Evolutionary conservation across 2,329 filamentous ascomycete species (phyloP), one percentile per base, ranked within the genome.

Genomic region (Tolypocladium nubicola): DNA sequence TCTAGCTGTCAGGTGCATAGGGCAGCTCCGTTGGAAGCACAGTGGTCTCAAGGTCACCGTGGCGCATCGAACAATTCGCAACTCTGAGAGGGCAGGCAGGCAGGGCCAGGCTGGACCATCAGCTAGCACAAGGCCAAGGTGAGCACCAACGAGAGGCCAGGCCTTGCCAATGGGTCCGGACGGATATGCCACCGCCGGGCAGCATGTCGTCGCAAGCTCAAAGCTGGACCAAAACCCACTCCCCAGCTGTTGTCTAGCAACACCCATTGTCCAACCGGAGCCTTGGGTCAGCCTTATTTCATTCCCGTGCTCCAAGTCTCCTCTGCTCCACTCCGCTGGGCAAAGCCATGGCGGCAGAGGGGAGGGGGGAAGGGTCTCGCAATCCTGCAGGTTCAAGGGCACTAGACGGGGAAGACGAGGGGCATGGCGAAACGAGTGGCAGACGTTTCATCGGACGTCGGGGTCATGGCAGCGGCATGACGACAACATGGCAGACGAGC

Each of bases 121-220:
- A 64, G 62, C 61, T 64, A 58, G 56, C 53, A 64, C 61, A 57
- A 59, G 57, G 57, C 56, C 43, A 37, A 21, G 13, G 41, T 35
- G 38, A 60, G 49, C 60, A 61, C 60, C 60, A 57, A 60, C 59
- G 58, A 59, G 57, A 59, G 58, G 35, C 56, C 53, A 39, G 45
- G 57, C 57, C 57, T 61, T 19, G 26, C 23, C 35, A 21, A 47
- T 38, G 54, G 54, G 41, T 14, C 38, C 35, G 23, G n/a, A 16
- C 13, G 41, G 45, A 37, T 16, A 37, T 40, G 45, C 50, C 39
- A 53, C n/a, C 55, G 58, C 57, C 58, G 57, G 47, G 21, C 45
- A 57, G 49, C 55, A 56, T 57, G 59, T 58, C 56, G 52, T 62
- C 57, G 57, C 59, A 59, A 64, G 62, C 62, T 63, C 60, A 64